Conservation (phyloP, 192 early-diverging fungal species). For the Mortierella alpina region DNA sequence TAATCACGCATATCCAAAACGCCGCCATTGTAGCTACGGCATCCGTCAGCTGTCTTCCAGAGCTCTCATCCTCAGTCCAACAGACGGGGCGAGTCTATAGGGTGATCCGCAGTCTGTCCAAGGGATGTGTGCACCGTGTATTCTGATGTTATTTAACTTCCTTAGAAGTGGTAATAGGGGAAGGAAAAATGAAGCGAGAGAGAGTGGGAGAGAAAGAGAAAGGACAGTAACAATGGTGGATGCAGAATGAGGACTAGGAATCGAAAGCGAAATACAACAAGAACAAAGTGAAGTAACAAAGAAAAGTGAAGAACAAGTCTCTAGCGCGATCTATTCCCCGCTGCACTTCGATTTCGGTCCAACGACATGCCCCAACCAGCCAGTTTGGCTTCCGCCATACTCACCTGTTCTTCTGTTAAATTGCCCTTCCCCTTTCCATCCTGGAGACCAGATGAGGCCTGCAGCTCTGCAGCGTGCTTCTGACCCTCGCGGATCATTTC, state of each 20-base stretch:
- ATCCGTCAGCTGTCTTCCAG: too few relatives aligned
- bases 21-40: too few relatives aligned
- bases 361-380: slow-evolving; percentile 43
- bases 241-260: slow-evolving; percentile 2
- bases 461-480: slow-evolving; percentile 29
- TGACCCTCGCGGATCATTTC: slow-evolving; percentile 44
- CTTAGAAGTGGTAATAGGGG: neutral
- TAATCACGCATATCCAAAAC: too few relatives aligned
- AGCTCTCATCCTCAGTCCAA: too few relatives aligned
- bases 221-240: neutral
- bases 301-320: neutral
- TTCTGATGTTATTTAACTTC: neutral
- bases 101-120: neutral
- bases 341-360: slow-evolving; percentile 9
- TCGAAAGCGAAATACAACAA: neutral
- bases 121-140: too few relatives aligned
- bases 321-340: slow-evolving; percentile 30
- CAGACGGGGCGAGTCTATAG: too few relatives aligned
- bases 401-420: slow-evolving; percentile 53
- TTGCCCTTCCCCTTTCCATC: slow-evolving; percentile 29
- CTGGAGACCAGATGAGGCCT: slow-evolving; percentile 9
- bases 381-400: slow-evolving; percentile 47
- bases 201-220: neutral
- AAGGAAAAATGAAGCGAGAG: slow-evolving; percentile 1
- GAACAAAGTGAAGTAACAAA: slow-evolving; percentile 7